Conservation (phyloP, 208 protist genomes). For the Tritrichomonas musculus region DNA sequence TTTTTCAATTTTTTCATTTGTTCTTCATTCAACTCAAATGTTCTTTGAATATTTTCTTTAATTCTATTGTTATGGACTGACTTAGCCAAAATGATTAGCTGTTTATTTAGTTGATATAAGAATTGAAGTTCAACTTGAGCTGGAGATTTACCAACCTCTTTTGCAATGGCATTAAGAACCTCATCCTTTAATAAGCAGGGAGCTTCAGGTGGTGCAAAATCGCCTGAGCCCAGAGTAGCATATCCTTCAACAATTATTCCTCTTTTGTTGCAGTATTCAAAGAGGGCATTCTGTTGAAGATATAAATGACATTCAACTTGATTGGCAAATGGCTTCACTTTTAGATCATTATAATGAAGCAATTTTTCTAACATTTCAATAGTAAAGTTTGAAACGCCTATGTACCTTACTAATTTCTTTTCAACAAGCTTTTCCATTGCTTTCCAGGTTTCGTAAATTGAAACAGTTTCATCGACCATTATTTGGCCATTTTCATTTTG, state of each 20-base stretch:
- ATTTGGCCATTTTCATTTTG: neutral
- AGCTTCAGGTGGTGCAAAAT: neutral
- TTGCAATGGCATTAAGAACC: neutral
- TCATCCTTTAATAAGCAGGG: neutral
- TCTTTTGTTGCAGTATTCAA: neutral
- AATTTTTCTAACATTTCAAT: neutral
- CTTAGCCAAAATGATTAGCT: too few species aligned
- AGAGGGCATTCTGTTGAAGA: neutral
- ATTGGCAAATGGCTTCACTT: neutral
- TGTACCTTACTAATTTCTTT: conserved; percentile 32
- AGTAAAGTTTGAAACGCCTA: neutral
- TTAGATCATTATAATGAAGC: neutral
- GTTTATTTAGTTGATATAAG: neutral
- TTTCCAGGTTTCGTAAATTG: neutral
- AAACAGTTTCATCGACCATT: neutral
- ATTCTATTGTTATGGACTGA: too few species aligned
- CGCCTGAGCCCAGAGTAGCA: neutral
- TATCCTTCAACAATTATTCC: neutral
- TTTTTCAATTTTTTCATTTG: neutral
- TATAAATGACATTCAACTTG: neutral
- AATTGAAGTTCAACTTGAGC: neutral
- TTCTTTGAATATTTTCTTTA: too few species aligned
- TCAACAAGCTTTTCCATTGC: conserved; percentile 44
- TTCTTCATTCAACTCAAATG: neutral
- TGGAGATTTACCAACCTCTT: neutral